These are phyloP conservation scores for Ophiostoma ulmi DNA, from an alignment of 2,329 filamentous ascomycete species.

Conservation along the genomic window DNA sequence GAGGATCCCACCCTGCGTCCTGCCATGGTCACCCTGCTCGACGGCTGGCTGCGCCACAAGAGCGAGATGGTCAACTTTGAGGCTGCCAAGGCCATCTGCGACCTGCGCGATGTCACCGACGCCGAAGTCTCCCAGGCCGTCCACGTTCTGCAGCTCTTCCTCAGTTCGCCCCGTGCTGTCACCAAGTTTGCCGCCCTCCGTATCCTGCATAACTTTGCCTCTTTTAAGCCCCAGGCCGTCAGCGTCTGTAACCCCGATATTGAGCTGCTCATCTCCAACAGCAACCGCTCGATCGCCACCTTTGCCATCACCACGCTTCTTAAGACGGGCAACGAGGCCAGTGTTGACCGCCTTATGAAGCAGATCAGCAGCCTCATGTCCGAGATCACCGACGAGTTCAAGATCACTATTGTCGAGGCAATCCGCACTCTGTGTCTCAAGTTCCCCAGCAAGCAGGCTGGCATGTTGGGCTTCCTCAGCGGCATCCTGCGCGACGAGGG, in stretches of 20 bases:
- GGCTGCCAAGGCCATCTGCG: conserved; percentile 95
- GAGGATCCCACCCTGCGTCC: conserved; percentile 84
- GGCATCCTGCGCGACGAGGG: conserved; percentile 96
- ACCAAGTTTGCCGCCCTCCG: conserved; percentile 97
- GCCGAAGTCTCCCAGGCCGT: conserved; percentile 87
- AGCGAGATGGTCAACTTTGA: conserved; percentile 99
- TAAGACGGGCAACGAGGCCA: conserved; percentile 96
- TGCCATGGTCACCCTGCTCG: conserved; percentile 95
- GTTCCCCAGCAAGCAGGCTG: conserved; percentile 96
- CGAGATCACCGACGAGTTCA: conserved; percentile 98
- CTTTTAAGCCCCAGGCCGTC: conserved; percentile 91
- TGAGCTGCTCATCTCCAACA: conserved; percentile 92
- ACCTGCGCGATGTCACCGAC: conserved; percentile 88
- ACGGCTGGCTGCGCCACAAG: conserved; percentile 96
- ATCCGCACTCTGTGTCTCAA: conserved; percentile 95
- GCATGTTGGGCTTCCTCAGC: conserved; percentile 95
- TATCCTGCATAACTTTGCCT: conserved; percentile 92
- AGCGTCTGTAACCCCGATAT: conserved; percentile 95
- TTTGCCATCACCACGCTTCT: conserved; percentile 97
- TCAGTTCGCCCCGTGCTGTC: conserved; percentile 89
- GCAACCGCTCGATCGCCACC: conserved; percentile 93
- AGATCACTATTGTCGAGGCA: conserved; percentile 99
- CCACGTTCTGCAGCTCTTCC: conserved; percentile 91
- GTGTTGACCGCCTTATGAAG: conserved; percentile 96
- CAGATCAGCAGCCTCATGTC: conserved; percentile 98